phyloP scores from a whole-genome alignment of 257 asterid genomes.

The Scutellaria galericulata region DNA sequence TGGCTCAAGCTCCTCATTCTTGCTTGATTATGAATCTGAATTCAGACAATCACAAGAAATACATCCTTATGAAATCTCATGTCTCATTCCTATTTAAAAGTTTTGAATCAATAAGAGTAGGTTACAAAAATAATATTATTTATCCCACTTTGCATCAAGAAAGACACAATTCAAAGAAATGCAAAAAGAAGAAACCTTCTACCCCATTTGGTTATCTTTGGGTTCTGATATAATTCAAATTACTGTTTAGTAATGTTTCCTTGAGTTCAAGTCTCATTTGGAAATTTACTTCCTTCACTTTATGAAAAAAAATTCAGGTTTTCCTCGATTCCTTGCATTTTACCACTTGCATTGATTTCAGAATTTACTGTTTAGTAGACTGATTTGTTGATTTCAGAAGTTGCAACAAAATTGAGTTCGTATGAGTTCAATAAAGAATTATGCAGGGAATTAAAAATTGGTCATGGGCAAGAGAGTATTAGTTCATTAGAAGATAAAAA shows the following conservation, averaged over 20 bases:
- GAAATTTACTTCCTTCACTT: no score
- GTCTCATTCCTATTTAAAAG: neutral
- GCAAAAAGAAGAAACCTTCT: neutral
- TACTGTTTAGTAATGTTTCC: neutral
- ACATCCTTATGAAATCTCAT: neutral
- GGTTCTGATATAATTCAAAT: neutral
- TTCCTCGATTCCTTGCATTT: no score
- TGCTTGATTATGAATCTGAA: neutral
- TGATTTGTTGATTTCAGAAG: no score
- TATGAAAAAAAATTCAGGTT: no score
- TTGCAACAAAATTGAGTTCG: no score
- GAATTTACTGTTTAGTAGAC: no score
- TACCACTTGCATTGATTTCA: no score
- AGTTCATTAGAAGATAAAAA: no score
- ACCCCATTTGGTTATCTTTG: neutral
- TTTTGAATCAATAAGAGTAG: neutral
- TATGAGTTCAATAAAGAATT: no score
- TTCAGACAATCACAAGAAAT: neutral
- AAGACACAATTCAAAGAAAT: neutral
- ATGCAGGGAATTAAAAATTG: no score
- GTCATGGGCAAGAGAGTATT: no score
- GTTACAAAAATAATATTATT: neutral
- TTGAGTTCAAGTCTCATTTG: no score
- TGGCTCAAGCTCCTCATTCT: neutral
- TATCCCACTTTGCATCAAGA: neutral